Conservation (phyloP, 495 filamentous ascomycete genomes). For the Melanomma pulvis-pyrius region DNA sequence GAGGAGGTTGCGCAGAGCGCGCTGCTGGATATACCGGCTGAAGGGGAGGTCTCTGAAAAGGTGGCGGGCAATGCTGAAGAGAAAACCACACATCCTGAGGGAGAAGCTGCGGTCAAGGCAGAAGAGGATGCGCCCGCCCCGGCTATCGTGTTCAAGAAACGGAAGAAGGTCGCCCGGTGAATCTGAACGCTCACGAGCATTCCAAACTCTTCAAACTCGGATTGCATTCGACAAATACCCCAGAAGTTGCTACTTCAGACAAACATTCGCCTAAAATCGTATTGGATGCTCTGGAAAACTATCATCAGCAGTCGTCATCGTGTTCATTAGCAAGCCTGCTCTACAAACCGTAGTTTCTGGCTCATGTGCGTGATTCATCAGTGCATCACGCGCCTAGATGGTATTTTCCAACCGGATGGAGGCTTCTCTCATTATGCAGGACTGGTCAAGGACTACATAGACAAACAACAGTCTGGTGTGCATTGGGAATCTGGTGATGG, state of each 20-base stretch:
- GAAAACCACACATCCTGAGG: not conserved
- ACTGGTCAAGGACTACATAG: no score
- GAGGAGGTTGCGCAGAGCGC: conserved; percentile 5
- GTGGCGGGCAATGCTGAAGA: not conserved
- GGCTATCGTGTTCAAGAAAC: conserved; percentile 37
- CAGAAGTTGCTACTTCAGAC: not conserved
- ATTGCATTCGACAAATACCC: not conserved
- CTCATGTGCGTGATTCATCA: no score
- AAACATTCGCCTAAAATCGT: no score
- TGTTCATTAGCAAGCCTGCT: no score
- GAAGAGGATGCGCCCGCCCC: conserved; percentile 12
- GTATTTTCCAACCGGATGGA: no score
- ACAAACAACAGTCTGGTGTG: no score
- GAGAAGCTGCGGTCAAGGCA: not conserved
- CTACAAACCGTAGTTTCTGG: no score
- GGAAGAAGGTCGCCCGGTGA: conserved; percentile 33
- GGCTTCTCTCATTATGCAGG: no score
- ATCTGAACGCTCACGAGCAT: not conserved
- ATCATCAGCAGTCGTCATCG: no score
- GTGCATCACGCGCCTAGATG: no score
- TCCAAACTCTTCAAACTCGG: not conserved
- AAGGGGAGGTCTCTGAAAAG: not conserved
- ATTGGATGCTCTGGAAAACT: no score
- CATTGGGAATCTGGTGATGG: no score
- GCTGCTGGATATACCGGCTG: conserved; percentile 22